Conservation (phyloP, 2,329 filamentous ascomycete species). For the Knufia fluminis region DNA sequence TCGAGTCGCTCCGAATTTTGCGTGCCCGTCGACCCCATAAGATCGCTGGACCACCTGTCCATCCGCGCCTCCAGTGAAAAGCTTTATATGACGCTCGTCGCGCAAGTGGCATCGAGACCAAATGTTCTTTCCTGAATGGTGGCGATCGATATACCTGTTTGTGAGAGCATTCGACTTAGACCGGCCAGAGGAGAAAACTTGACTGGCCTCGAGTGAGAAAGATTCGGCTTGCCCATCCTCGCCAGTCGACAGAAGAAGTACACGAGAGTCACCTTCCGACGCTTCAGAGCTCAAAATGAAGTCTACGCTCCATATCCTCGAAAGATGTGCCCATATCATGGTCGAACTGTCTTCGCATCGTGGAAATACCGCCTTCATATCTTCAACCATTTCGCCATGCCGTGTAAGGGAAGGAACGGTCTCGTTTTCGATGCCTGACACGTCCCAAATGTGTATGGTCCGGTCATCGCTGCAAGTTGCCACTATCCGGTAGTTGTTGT, state of each 20-base stretch:
- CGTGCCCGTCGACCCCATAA: slow-evolving; percentile 14
- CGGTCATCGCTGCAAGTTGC: slow-evolving; percentile 93
- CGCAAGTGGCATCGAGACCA: slow-evolving; percentile 56
- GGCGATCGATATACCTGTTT: slow-evolving; percentile 47
- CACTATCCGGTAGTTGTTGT: slow-evolving; percentile 51
- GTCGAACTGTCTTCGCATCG: slow-evolving; percentile 33
- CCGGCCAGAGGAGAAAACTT: not conserved
- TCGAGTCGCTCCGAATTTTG: not conserved
- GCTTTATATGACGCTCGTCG: slow-evolving; percentile 28
- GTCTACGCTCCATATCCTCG: slow-evolving; percentile 78
- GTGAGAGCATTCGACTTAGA: slow-evolving; percentile 16
- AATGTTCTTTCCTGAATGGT: slow-evolving; percentile 80
- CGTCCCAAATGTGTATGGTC: slow-evolving; percentile 80
- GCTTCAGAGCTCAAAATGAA: slow-evolving; percentile 43
- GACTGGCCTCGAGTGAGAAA: slow-evolving; percentile 50
- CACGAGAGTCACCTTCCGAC: slow-evolving; percentile 18
- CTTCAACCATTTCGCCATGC: slow-evolving; percentile 56
- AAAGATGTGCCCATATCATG: slow-evolving; percentile 73
- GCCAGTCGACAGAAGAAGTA: slow-evolving; percentile 65
- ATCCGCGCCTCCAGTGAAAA: slow-evolving; percentile 79
- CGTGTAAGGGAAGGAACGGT: slow-evolving; percentile 29
- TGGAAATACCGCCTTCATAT: slow-evolving; percentile 10
- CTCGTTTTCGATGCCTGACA: slow-evolving; percentile 46
- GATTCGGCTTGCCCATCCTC: slow-evolving; percentile 71
- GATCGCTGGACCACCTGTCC: slow-evolving; percentile 45